Conservation (phyloP, 2,329 filamentous ascomycete species). For the Macroventuria anomochaeta region DNA sequence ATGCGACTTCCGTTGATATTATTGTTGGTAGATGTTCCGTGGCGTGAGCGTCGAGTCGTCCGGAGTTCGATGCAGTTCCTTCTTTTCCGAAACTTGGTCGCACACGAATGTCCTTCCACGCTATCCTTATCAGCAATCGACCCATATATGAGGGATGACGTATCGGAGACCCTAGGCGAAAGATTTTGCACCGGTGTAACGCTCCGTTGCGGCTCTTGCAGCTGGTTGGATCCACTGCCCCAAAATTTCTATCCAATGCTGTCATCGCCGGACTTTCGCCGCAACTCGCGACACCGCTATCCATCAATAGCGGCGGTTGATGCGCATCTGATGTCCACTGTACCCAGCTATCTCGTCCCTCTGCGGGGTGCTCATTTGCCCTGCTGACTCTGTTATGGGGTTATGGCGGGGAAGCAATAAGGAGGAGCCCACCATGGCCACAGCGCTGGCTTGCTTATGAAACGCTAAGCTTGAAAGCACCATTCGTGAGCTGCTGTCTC, state of each 20-base stretch:
- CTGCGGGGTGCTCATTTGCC: conserved; percentile 19
- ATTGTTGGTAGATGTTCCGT: conserved; percentile 17
- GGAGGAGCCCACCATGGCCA: conserved; percentile 1
- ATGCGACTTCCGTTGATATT: conserved; percentile 3
- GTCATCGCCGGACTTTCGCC: conserved; percentile 26
- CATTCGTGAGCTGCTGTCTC: background rate
- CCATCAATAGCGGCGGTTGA: conserved; percentile 28
- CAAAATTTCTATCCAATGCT: conserved; percentile 29
- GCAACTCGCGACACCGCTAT: conserved; percentile 16
- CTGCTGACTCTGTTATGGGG: conserved; percentile 14
- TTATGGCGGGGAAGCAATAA: conserved; percentile 19
- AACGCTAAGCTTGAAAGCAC: conserved; percentile 2
- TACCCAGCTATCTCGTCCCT: conserved; percentile 16
- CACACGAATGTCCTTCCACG: conserved; percentile 9
- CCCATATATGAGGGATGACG: conserved; percentile 31
- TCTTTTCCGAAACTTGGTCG: conserved; percentile 1
- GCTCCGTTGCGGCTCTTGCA: conserved; percentile 33
- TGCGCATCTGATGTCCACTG: conserved; percentile 23
- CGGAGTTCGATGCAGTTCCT: conserved; percentile 6
- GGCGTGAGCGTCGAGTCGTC: conserved; percentile 6
- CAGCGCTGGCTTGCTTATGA: background rate
- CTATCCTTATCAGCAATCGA: conserved; percentile 20
- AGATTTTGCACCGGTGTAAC: conserved; percentile 31
- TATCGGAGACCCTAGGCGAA: conserved; percentile 38
- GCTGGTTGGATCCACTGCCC: conserved; percentile 29